Base-by-base conservation (phyloP, 305 asterid species). In the Lippia alba region DNA sequence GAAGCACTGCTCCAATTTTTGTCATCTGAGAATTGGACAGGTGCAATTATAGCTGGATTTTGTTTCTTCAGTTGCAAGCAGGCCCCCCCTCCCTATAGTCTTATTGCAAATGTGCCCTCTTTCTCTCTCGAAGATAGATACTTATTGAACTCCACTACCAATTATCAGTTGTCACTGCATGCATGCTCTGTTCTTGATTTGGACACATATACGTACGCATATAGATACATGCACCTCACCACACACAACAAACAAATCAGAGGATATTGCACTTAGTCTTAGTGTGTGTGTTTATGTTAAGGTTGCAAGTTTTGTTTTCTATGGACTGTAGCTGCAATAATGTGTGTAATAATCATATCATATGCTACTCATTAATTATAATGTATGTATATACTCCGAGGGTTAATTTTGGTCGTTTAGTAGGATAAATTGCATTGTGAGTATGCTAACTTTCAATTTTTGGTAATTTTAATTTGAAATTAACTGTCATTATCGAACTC, bases 1-100 rank as follows among this genome's bases (percentile, higher is more conserved):
- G 87, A 76, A 79, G 79, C 82, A 83, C 89, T 87, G 92, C 77
- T 78, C 80, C 69, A 82, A 73, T 40, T 70, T 87, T 84, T 89
- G 89, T 87, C 81, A 61, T 82, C 54, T 56, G 75, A 79, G 81
- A 73, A 82, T 83, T 48, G 46, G 83, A 89, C 88, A 85, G 81
- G 64, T 16, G 59, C 74, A 79, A 80, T 85, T 70, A 87, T 87
- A 80, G 94, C 81, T 84, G 84, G 82, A 80, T 80, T 85, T 90
- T 81, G 91, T 84, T 83, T 79, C 84, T 73, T 74, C 81, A 82
- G 84, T 86, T 84, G 76, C 69, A 79, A 80, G 60, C 91, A 83
- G 83, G 75, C 75, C 76, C 54, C 75, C 55, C 12, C 56, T 1
- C 44, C 12, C 69, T 3, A 24, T 19, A 67, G 6, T 34, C 34